These are phyloP conservation scores for Trypanosoma scelopori DNA, from an alignment of 208 protist genomes.

Conservation along the genomic window DNA sequence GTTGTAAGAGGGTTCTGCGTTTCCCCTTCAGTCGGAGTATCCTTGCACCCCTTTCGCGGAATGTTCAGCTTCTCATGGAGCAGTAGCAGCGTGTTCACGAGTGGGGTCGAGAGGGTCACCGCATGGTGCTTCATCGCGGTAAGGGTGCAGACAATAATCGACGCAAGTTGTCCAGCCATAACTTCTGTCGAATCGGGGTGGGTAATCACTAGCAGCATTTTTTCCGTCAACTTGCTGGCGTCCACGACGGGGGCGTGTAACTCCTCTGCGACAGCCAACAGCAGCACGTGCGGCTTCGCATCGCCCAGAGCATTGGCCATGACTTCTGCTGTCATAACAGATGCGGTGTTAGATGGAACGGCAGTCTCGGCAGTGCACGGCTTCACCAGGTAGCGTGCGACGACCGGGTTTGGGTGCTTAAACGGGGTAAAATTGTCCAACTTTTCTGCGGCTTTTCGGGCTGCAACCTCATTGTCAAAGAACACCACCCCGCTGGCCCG, in stretches of 20 bases:
- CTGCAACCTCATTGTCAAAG: constrained; percentile 54
- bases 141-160: constrained; percentile 38
- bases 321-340: neutral
- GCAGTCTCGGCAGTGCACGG: neutral
- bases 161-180: constrained; percentile 39
- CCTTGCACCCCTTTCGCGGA: constrained; percentile 22
- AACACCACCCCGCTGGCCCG: constrained; percentile 67
- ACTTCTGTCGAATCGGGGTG: constrained; percentile 39
- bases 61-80: constrained; percentile 64
- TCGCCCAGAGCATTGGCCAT: neutral
- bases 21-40: neutral
- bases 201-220: constrained; percentile 44
- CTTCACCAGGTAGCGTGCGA: constrained; percentile 44
- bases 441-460: constrained; percentile 64
- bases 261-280: constrained; percentile 28
- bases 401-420: constrained; percentile 49
- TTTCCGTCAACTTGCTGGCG: constrained; percentile 31
- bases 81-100: constrained; percentile 52
- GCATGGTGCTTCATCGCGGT: constrained; percentile 41
- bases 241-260: constrained; percentile 26
- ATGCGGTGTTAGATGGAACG: neutral
- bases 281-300: constrained; percentile 4
- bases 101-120: constrained; percentile 44
- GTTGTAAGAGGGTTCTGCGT: neutral
- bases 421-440: constrained; percentile 63